These are phyloP conservation scores for Hirschioporus abietinus DNA, from an alignment of 768 basidiomycete genomes.

Conservation along the genomic window DNA sequence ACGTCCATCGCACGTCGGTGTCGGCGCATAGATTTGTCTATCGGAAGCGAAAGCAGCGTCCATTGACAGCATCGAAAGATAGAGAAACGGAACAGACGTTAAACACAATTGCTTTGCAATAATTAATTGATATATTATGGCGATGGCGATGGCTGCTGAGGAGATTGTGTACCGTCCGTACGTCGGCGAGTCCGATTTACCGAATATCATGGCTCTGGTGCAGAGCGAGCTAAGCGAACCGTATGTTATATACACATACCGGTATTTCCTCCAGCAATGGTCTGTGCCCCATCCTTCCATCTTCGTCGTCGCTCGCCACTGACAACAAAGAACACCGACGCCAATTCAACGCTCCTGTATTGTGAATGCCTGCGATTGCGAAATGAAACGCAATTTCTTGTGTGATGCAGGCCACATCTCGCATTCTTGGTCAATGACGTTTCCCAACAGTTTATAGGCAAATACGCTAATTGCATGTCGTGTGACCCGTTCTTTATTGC, in stretches of 20 bases:
- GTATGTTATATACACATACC: constrained; percentile 40
- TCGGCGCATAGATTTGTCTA: not conserved
- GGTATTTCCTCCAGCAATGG: constrained; percentile 45
- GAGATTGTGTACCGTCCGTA: constrained; percentile 25
- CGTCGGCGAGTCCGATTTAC: constrained; percentile 21
- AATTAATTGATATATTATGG: not conserved
- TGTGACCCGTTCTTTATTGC: constrained; percentile 4
- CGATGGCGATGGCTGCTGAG: not conserved
- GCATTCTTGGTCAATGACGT: not conserved
- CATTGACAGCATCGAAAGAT: too few relatives aligned
- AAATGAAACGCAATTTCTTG: too few relatives aligned
- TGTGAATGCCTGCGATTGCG: too few relatives aligned
- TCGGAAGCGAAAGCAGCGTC: too few relatives aligned
- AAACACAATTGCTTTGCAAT: not conserved
- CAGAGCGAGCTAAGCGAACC: constrained; percentile 42
- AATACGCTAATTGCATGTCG: not conserved
- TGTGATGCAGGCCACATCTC: not conserved
- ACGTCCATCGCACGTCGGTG: not conserved
- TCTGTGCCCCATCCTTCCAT: constrained; percentile 13
- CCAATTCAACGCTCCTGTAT: not conserved
- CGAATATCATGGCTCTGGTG: constrained; percentile 33
- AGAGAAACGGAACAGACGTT: too few relatives aligned
- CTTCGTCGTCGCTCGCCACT: not conserved
- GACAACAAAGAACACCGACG: not conserved
- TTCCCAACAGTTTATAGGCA: not conserved